These are phyloP conservation scores for Aspergillus tubingensis DNA, from an alignment of 2,329 filamentous ascomycete genomes.

Conservation along the genomic window DNA sequence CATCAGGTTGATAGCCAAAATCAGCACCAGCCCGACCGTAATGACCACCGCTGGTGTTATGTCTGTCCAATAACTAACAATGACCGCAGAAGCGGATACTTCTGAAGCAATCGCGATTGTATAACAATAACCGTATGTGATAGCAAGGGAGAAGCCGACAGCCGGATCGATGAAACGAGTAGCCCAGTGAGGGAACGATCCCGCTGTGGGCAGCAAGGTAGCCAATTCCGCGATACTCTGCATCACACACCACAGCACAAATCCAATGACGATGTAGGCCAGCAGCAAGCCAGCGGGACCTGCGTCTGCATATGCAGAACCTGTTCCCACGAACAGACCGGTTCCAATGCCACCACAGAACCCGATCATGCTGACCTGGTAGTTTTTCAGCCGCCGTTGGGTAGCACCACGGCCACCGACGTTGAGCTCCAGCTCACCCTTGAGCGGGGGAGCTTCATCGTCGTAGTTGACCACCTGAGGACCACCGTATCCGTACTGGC, in stretches of 20 bases:
- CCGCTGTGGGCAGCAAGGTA: slow-evolving; percentile 85
- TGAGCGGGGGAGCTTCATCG: slow-evolving; percentile 15
- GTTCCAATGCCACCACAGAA: slow-evolving; percentile 56
- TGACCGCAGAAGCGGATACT: slow-evolving; percentile 81
- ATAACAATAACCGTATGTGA: slow-evolving; percentile 77
- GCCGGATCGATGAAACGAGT: slow-evolving; percentile 88
- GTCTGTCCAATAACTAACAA: slow-evolving; percentile 73
- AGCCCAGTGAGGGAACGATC: slow-evolving; percentile 87
- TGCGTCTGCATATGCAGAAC: slow-evolving; percentile 67
- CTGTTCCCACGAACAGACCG: slow-evolving; percentile 81
- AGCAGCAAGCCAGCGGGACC: slow-evolving; percentile 75
- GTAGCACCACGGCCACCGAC: slow-evolving; percentile 36
- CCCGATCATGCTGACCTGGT: slow-evolving; percentile 38
- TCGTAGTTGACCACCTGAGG: slow-evolving; percentile 7
- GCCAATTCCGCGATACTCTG: slow-evolving; percentile 89
- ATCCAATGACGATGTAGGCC: slow-evolving; percentile 61
- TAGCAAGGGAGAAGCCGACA: slow-evolving; percentile 84
- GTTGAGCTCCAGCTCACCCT: slow-evolving; percentile 34
- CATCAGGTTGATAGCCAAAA: slow-evolving; percentile 35
- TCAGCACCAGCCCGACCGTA: slow-evolving; percentile 32
- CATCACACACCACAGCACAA: slow-evolving; percentile 86
- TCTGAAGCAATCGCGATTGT: slow-evolving; percentile 77
- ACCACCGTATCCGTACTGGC: slow-evolving; percentile 1
- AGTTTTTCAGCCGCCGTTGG: slow-evolving; percentile 38
- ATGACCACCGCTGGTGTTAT: slow-evolving; percentile 74